Evolutionary conservation across 2,329 filamentous ascomycete genomes (phyloP).

Genomic region (Harringtonia aguacate): DNA sequence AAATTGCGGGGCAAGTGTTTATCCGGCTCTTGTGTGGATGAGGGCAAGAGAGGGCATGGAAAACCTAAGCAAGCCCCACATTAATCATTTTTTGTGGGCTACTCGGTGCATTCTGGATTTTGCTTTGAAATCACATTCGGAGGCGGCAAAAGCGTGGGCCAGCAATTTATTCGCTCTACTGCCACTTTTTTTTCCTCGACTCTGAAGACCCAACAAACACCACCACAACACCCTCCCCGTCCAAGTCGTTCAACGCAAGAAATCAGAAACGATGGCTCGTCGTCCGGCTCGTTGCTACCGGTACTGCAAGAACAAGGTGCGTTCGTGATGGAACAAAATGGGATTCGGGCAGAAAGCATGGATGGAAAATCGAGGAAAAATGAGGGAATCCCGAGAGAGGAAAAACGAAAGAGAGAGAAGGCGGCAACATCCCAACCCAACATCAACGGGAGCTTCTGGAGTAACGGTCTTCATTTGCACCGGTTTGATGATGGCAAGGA

Average conservation of each 20-base stretch:
- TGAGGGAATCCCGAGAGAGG: too few species aligned
- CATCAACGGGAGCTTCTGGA: too few species aligned
- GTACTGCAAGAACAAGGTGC: constrained; percentile 99
- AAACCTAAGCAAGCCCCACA: constrained; percentile 24
- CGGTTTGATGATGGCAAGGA: too few species aligned
- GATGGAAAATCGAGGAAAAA: too few species aligned
- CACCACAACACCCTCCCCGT: constrained; percentile 14
- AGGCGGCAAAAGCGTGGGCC: constrained; percentile 10
- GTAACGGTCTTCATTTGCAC: neutral
- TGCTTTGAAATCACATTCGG: constrained; percentile 45
- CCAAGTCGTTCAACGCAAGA: constrained; percentile 5
- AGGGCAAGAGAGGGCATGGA: constrained; percentile 15
- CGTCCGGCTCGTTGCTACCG: constrained; percentile 99
- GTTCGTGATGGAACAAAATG: constrained; percentile 22
- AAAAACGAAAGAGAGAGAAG: neutral
- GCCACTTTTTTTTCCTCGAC: constrained; percentile 13
- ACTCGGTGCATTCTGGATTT: neutral
- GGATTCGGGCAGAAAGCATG: too few species aligned
- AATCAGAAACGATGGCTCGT: constrained; percentile 91
- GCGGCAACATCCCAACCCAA: too few species aligned
- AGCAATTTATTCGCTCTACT: constrained; percentile 1
- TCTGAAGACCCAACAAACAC: constrained; percentile 29
- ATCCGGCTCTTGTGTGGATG: constrained; percentile 5
- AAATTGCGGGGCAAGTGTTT: constrained; percentile 6
- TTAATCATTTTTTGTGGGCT: too few species aligned